These are phyloP conservation scores for Colletotrichum filicis DNA, from an alignment of 2,329 filamentous ascomycete genomes.

Conservation along the genomic window DNA sequence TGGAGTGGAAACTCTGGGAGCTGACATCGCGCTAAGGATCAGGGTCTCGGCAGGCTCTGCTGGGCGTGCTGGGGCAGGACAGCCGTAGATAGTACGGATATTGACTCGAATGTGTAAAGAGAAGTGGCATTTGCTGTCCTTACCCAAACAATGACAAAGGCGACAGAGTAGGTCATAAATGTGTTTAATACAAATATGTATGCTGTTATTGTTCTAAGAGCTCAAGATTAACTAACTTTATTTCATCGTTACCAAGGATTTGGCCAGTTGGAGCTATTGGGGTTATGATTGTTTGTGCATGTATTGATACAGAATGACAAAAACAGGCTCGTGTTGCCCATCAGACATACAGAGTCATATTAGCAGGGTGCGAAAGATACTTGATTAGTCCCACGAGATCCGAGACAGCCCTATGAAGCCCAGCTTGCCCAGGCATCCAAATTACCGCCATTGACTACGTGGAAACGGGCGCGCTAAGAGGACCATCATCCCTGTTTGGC, in stretches of 20 bases:
- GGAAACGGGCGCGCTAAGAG: not conserved
- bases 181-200: not conserved
- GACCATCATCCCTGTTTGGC: conserved; percentile 8
- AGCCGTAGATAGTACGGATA: not conserved
- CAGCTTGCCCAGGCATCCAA: not conserved
- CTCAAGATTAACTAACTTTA: not conserved
- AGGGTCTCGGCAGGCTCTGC: not conserved
- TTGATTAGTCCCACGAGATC: too few species aligned
- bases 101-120: not conserved
- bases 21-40: not conserved
- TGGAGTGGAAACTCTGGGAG: not conserved
- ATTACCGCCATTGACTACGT: not conserved
- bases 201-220: not conserved
- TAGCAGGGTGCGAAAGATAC: too few species aligned
- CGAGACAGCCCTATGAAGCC: not conserved
- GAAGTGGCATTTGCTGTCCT: not conserved
- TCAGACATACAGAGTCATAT: not conserved
- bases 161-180: not conserved
- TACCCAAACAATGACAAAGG: not conserved
- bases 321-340: not conserved
- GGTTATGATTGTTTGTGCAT: not conserved
- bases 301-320: not conserved
- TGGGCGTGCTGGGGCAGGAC: too few species aligned
- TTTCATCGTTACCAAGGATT: not conserved
- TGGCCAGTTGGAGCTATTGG: too few species aligned